These are phyloP conservation scores for Sclerotinia glacialis DNA, from an alignment of 2,329 filamentous ascomycete genomes.

Conservation along the genomic window DNA sequence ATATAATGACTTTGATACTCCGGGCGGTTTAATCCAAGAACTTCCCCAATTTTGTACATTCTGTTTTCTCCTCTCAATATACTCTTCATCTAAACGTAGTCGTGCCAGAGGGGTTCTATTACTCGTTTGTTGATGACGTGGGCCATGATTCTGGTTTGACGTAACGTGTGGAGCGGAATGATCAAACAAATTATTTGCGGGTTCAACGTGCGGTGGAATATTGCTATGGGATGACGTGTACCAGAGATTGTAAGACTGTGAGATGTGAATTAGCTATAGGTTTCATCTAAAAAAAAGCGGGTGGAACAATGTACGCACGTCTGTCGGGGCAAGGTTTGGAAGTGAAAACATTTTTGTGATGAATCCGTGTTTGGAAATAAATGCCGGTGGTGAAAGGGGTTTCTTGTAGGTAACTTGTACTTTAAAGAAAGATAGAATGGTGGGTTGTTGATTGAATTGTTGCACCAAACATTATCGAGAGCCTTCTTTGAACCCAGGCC, in stretches of 20 bases:
- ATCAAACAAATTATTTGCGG: slow-evolving; percentile 36
- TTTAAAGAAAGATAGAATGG: neutral
- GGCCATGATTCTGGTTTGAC: slow-evolving; percentile 32
- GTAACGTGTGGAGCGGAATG: slow-evolving; percentile 19
- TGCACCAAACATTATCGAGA: neutral
- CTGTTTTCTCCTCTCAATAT: slow-evolving; percentile 70
- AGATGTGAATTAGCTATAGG: slow-evolving; percentile 6
- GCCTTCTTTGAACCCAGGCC: neutral
- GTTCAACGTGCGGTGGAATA: slow-evolving; percentile 38
- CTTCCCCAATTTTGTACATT: slow-evolving; percentile 86
- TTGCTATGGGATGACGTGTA: slow-evolving; percentile 56
- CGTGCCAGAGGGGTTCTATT: slow-evolving; percentile 63
- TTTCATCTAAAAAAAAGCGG: slow-evolving; percentile 22
- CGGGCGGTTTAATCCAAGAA: slow-evolving; percentile 86
- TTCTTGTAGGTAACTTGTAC: neutral
- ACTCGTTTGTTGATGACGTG: slow-evolving; percentile 46
- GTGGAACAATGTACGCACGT: slow-evolving; percentile 50
- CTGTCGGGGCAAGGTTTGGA: slow-evolving; percentile 66
- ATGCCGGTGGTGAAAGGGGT: neutral
- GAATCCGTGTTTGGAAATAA: neutral
- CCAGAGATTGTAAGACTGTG: slow-evolving; percentile 70
- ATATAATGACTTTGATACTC: slow-evolving; percentile 83
- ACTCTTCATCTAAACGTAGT: slow-evolving; percentile 72
- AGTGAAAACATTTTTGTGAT: slow-evolving; percentile 51
- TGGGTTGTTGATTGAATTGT: neutral